Conservation (phyloP, 2,329 filamentous ascomycete species). For the Cryoendolithus antarcticus region DNA sequence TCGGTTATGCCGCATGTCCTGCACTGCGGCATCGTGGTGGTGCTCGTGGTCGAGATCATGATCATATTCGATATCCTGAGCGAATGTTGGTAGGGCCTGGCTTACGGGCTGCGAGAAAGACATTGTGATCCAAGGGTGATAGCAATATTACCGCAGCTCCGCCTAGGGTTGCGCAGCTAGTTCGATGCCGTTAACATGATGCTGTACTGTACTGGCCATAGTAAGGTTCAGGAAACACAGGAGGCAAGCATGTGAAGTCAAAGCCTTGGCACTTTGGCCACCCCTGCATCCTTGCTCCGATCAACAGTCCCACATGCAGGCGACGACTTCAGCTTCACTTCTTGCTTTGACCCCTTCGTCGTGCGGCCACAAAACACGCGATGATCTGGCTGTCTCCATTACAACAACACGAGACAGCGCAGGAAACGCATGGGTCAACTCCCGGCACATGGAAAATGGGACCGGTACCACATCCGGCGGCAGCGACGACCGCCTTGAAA, state of each 20-base stretch:
- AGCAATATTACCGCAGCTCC: too few relatives aligned
- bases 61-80: background rate
- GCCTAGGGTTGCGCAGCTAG: too few relatives aligned
- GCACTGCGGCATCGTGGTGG: background rate
- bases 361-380: background rate
- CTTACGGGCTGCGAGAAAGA: conserved; percentile 5
- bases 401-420: background rate
- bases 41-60: background rate
- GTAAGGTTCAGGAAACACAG: too few relatives aligned
- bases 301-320: background rate
- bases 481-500: background rate
- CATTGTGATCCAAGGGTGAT: background rate
- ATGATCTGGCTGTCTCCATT: background rate
- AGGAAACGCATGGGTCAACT: background rate
- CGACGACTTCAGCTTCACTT: background rate
- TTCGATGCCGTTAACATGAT: too few relatives aligned
- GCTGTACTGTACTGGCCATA: too few relatives aligned
- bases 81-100: conserved; percentile 5
- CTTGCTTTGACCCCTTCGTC: background rate
- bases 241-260: too few relatives aligned
- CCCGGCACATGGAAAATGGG: background rate
- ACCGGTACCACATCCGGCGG: background rate
- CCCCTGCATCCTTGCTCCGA: too few relatives aligned
- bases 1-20: too few relatives aligned
- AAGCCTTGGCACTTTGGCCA: too few relatives aligned